Conservation (phyloP, 257 asterid species). For the Misopates orontium region DNA sequence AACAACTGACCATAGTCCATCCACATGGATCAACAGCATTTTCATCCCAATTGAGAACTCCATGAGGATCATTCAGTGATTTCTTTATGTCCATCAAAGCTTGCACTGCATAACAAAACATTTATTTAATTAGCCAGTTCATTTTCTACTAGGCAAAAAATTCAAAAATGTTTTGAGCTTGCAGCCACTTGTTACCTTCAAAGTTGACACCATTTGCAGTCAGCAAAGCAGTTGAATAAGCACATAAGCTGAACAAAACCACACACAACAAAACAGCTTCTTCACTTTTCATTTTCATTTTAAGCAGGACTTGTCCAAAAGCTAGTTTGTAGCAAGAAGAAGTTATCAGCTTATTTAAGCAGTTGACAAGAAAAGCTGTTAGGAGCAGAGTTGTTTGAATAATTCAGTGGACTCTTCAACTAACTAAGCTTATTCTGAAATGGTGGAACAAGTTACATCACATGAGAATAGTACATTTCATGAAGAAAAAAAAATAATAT, state of each 20-base stretch:
- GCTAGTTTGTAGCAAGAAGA: neutral
- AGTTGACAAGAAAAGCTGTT: conserved; percentile 5
- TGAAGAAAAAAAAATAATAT: neutral
- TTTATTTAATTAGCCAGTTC: neutral
- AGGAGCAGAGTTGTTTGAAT: conserved; percentile 23
- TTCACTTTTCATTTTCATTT: conserved; percentile 37
- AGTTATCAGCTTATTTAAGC: conserved; percentile 12
- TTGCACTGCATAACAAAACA: conserved; percentile 44
- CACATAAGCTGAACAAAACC: conserved; percentile 44
- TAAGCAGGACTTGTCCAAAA: conserved; percentile 13
- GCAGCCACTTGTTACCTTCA: conserved; percentile 60
- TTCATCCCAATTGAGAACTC: conserved; percentile 77
- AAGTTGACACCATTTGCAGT: conserved; percentile 85
- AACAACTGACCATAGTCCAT: conserved; percentile 78
- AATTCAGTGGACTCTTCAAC: conserved; percentile 2
- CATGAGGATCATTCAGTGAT: conserved; percentile 61
- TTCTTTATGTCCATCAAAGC: conserved; percentile 86
- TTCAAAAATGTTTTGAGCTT: too few relatives aligned
- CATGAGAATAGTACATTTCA: conserved; percentile 25
- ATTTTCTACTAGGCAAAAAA: too few relatives aligned
- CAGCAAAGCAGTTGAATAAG: conserved; percentile 57
- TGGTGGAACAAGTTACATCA: conserved; percentile 24
- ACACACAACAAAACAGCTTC: conserved; percentile 33
- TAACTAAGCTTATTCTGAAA: conserved; percentile 20
- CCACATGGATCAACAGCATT: conserved; percentile 93